phyloP scores from a whole-genome alignment of 148 eudicot species.

The Gaultheria prostrata region DNA sequence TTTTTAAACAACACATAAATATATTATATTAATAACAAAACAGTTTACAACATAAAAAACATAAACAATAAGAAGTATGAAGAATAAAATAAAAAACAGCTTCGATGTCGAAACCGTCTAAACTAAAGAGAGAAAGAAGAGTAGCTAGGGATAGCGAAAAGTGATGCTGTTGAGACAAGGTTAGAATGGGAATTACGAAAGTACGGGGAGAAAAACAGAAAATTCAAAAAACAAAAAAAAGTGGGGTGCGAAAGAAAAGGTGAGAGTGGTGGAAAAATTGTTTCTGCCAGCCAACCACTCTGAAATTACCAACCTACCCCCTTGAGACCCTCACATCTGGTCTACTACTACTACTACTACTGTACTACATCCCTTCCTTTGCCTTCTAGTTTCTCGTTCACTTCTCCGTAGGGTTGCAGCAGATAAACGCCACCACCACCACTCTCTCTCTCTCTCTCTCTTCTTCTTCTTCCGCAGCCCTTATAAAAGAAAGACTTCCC shows the following conservation, averaged over 20 bases:
- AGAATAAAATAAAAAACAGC: too few relatives aligned
- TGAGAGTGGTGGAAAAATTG: not conserved
- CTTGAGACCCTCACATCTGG: not conserved
- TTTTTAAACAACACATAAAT: too few relatives aligned
- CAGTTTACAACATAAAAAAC: too few relatives aligned
- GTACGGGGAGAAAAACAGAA: not conserved
- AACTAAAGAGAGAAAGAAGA: too few relatives aligned
- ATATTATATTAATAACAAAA: too few relatives aligned
- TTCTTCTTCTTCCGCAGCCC: conserved; percentile 15
- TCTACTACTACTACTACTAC: too few relatives aligned
- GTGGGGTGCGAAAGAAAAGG: not conserved
- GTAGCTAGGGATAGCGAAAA: too few relatives aligned
- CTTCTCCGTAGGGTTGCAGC: conserved; percentile 77
- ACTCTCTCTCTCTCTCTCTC: conserved; percentile 13
- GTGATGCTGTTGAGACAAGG: not conserved
- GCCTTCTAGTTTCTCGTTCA: not conserved
- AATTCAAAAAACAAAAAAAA: not conserved
- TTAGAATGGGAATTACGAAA: not conserved
- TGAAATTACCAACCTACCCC: not conserved
- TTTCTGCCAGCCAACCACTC: not conserved
- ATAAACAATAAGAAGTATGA: too few relatives aligned
- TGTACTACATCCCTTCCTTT: not conserved
- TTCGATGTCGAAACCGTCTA: too few relatives aligned
- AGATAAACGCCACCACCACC: conserved; percentile 65
- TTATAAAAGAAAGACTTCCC: not conserved